phyloP scores from a whole-genome alignment of 805 yeast species.

The Zygosaccharomyces pseudorouxii region DNA sequence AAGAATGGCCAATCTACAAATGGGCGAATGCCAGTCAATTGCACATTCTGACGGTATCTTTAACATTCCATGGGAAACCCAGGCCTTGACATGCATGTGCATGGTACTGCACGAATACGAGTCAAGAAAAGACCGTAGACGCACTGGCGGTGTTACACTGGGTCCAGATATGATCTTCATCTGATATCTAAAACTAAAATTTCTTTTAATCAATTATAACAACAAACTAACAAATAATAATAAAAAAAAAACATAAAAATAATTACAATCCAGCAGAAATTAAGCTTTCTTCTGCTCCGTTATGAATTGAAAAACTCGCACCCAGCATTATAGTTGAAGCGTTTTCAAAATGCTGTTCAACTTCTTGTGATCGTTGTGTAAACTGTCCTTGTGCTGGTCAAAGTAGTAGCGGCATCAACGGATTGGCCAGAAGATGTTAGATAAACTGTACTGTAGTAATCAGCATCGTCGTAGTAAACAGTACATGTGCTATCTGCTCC shows the following conservation, averaged over 20 bases:
- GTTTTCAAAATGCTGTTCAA: not conserved
- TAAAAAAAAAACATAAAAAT: not conserved
- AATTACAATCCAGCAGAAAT: slow-evolving; percentile 1
- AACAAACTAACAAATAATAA: not conserved
- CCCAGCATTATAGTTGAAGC: not conserved
- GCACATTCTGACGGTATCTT: slow-evolving; percentile 11
- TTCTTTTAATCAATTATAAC: not conserved
- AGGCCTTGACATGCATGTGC: slow-evolving; percentile 33
- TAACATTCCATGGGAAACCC: slow-evolving; percentile 28
- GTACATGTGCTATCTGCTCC: slow-evolving; percentile 26
- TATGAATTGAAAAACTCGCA: not conserved
- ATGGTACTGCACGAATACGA: slow-evolving; percentile 33
- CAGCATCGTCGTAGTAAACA: slow-evolving; percentile 24
- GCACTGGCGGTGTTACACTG: slow-evolving; percentile 8
- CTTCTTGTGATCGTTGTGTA: slow-evolving; percentile 22
- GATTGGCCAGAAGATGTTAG: slow-evolving; percentile 28
- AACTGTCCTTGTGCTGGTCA: slow-evolving; percentile 30
- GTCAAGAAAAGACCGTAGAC: slow-evolving; percentile 29
- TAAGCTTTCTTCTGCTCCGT: not conserved
- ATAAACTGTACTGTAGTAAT: slow-evolving; percentile 32
- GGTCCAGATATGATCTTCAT: slow-evolving; percentile 6
- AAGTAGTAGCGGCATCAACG: slow-evolving; percentile 35
- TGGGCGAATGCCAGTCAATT: slow-evolving; percentile 19
- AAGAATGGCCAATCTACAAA: slow-evolving; percentile 24
- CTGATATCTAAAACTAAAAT: not conserved